Percentiles rank a stretch among this genome's conserved stretches.
phyloP scores from a whole-genome alignment of 1,139 yeast species.

The Candida freyschussii region DNA sequence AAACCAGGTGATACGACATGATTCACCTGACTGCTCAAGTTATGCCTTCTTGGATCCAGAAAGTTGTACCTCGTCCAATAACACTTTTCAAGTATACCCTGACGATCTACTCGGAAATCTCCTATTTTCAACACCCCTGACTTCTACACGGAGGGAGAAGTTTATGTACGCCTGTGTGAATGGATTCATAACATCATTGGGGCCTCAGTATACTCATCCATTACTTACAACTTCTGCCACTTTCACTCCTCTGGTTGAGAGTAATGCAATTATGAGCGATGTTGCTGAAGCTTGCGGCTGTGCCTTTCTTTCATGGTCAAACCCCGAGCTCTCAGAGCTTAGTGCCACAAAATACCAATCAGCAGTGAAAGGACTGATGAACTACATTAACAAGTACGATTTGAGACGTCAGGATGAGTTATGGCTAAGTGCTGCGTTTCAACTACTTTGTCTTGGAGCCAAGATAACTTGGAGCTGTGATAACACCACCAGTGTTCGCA shows the following conservation, averaged over 20 bases:
- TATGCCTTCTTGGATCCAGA: background rate
- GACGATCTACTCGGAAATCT: background rate
- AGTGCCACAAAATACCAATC: slow-evolving; percentile 9
- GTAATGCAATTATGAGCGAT: slow-evolving; percentile 30
- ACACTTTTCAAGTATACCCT: background rate
- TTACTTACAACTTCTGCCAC: slow-evolving; percentile 36
- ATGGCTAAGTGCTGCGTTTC: slow-evolving; percentile 36
- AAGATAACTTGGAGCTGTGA: slow-evolving; percentile 30
- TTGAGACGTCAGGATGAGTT: slow-evolving; percentile 3
- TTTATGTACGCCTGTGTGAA: slow-evolving; percentile 32
- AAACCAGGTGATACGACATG: too few relatives aligned
- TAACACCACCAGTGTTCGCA: slow-evolving; percentile 28
- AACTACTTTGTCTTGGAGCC: slow-evolving; percentile 33
- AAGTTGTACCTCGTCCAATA: slow-evolving; percentile 3
- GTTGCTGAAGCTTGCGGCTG: slow-evolving; percentile 38
- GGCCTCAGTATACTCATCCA: slow-evolving; percentile 40
- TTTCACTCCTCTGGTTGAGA: slow-evolving; percentile 29
- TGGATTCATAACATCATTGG: slow-evolving; percentile 35
- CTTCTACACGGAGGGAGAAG: slow-evolving; percentile 3
- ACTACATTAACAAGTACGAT: slow-evolving; percentile 2
- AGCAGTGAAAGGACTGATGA: slow-evolving; percentile 6
- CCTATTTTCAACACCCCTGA: background rate
- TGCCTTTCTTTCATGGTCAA: slow-evolving; percentile 30
- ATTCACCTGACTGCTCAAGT: too few relatives aligned
- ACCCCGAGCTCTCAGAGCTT: slow-evolving; percentile 14